Conservation (phyloP, 2,329 filamentous ascomycete genomes). For the Penicillium sp. region DNA sequence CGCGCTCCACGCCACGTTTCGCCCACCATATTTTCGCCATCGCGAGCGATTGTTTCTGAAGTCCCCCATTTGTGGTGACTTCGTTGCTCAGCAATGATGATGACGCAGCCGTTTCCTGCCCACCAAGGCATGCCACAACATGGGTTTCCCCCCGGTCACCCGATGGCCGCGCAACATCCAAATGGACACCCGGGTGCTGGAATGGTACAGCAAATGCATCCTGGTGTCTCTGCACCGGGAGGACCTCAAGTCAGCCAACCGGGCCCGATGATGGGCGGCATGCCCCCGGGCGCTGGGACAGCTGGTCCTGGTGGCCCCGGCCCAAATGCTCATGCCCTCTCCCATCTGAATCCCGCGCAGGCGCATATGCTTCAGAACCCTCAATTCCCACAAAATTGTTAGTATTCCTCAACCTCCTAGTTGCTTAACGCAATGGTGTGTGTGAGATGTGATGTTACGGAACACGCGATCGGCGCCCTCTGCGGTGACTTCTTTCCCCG, state of each 20-base stretch:
- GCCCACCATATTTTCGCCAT: conserved; percentile 10
- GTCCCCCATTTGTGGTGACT: conserved; percentile 29
- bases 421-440: neutral
- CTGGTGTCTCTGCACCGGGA: conserved; percentile 51
- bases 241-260: conserved; percentile 54
- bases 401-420: conserved; percentile 17
- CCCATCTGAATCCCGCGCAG: conserved; percentile 50
- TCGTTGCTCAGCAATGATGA: conserved; percentile 43
- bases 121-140: conserved; percentile 53
- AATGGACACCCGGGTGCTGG: conserved; percentile 45
- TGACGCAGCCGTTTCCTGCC: conserved; percentile 49
- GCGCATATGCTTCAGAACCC: conserved; percentile 48
- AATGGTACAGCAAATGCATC: conserved; percentile 52
- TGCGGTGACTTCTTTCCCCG: neutral
- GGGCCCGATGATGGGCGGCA: conserved; percentile 55
- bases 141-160: conserved; percentile 53
- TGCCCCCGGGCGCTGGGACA: conserved; percentile 52
- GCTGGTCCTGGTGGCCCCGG: conserved; percentile 43
- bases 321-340: conserved; percentile 53
- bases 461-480: neutral
- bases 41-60: conserved; percentile 14
- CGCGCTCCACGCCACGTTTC: conserved; percentile 18
- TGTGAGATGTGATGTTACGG: neutral
- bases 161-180: conserved; percentile 52
- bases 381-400: conserved; percentile 37